Conservation (phyloP, 306 rosid species). For the Quercus suber region DNA sequence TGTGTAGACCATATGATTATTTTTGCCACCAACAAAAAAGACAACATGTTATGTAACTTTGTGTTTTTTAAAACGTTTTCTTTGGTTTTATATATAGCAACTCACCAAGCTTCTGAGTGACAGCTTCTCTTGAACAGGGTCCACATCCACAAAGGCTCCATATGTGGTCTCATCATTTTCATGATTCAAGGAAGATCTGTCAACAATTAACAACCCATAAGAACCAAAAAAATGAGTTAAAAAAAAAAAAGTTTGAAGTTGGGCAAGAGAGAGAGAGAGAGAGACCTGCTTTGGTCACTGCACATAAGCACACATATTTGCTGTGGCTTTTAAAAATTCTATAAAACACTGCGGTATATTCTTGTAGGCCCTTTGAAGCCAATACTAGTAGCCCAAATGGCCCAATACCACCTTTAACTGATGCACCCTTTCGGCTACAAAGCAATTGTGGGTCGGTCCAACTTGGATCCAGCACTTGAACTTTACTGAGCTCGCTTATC, state of each 20-base stretch:
- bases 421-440: slow-evolving; percentile 53
- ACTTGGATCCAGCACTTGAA: slow-evolving; percentile 35
- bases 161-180: slow-evolving; percentile 58
- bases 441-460: slow-evolving; percentile 54
- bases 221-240: background rate
- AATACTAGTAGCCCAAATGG: slow-evolving; percentile 64
- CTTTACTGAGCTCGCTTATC: slow-evolving; percentile 37
- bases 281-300: slow-evolving; percentile 75
- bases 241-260: background rate
- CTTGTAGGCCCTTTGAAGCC: slow-evolving; percentile 60
- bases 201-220: background rate
- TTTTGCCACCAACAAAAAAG: too few relatives aligned
- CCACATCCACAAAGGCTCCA: slow-evolving; percentile 64
- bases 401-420: slow-evolving; percentile 50
- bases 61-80: background rate
- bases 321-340: slow-evolving; percentile 47
- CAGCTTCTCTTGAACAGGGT: slow-evolving; percentile 47
- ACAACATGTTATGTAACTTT: too few relatives aligned
- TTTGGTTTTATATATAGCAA: background rate
- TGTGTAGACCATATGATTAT: too few relatives aligned
- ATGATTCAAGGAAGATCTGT: slow-evolving; percentile 61
- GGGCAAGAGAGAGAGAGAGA: slow-evolving; percentile 4
- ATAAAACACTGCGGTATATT: slow-evolving; percentile 66
- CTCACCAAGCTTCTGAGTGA: slow-evolving; percentile 79
- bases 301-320: slow-evolving; percentile 43